Percentiles rank a stretch among this genome's conserved stretches.
These are phyloP conservation scores for Flaveria brownii DNA, from an alignment of 129 eudicot species.

Conservation along the genomic window DNA sequence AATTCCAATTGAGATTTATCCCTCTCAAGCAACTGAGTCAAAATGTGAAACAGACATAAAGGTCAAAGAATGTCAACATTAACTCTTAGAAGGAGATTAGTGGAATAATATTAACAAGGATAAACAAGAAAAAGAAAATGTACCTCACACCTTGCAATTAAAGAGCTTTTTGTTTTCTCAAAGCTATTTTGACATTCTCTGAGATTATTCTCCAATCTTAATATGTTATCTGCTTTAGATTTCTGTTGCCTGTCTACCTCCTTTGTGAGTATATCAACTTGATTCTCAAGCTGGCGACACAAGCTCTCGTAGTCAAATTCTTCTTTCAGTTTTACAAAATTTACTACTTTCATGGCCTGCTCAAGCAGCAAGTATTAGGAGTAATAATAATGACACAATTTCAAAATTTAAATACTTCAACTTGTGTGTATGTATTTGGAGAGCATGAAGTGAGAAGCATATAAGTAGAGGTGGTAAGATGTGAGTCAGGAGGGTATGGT, in stretches of 20 bases:
- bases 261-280: conserved; percentile 74
- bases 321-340: conserved; percentile 84
- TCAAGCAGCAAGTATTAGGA: conserved; percentile 35
- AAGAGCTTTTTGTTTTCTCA: conserved; percentile 60
- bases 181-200: conserved; percentile 59
- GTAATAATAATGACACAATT: conserved; percentile 8
- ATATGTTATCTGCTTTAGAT: conserved; percentile 55
- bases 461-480: background rate
- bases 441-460: conserved; percentile 8
- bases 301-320: conserved; percentile 95
- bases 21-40: conserved; percentile 63
- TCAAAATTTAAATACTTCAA: background rate
- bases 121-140: conserved; percentile 26
- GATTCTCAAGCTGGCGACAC: conserved; percentile 84
- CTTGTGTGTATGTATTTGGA: conserved; percentile 19
- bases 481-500: background rate
- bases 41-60: conserved; percentile 25
- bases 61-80: conserved; percentile 4
- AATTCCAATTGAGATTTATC: conserved; percentile 61
- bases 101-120: background rate
- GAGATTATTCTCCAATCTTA: conserved; percentile 56
- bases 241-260: conserved; percentile 88
- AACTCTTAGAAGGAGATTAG: conserved; percentile 3
- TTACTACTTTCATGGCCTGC: conserved; percentile 98
- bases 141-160: conserved; percentile 85